Evolutionary conservation across 2,329 filamentous ascomycete species (phyloP).

Genomic region (Neonectria hederae): DNA sequence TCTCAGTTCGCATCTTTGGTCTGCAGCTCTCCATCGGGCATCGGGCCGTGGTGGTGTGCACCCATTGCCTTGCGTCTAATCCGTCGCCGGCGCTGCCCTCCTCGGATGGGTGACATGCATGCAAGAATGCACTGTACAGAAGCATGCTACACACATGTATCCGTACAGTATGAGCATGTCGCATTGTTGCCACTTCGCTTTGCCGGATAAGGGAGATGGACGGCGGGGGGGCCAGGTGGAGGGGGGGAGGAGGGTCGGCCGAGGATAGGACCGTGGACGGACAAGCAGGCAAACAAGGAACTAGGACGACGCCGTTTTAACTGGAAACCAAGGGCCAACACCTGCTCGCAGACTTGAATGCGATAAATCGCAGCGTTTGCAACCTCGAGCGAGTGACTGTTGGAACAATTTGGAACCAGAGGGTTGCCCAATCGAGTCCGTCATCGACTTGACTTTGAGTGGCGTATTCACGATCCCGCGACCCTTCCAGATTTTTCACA

Average conservation of each 20-base stretch:
- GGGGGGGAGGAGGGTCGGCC: neutral
- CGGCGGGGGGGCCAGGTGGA: neutral
- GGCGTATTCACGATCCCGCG: conserved; percentile 36
- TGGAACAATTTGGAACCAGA: neutral
- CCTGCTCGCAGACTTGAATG: neutral
- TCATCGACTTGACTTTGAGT: conserved; percentile 12
- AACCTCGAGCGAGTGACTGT: neutral
- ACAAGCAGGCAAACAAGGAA: neutral
- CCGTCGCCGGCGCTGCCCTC: neutral
- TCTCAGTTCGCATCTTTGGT: neutral
- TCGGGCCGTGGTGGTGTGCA: neutral
- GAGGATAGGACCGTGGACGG: neutral
- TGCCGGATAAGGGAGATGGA: conserved; percentile 5
- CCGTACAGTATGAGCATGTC: neutral
- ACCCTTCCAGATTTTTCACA: conserved; percentile 15
- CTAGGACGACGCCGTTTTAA: neutral
- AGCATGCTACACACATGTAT: neutral
- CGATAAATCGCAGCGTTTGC: neutral
- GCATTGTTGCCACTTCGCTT: neutral
- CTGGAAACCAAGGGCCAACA: neutral
- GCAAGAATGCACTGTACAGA: conserved; percentile 3
- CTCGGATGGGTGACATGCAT: neutral
- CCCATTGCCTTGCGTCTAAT: neutral
- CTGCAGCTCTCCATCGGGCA: neutral
- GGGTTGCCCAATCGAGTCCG: neutral